Base-by-base conservation (phyloP, 192 early-diverging fungal species). In the Coemansia sp. region DNA sequence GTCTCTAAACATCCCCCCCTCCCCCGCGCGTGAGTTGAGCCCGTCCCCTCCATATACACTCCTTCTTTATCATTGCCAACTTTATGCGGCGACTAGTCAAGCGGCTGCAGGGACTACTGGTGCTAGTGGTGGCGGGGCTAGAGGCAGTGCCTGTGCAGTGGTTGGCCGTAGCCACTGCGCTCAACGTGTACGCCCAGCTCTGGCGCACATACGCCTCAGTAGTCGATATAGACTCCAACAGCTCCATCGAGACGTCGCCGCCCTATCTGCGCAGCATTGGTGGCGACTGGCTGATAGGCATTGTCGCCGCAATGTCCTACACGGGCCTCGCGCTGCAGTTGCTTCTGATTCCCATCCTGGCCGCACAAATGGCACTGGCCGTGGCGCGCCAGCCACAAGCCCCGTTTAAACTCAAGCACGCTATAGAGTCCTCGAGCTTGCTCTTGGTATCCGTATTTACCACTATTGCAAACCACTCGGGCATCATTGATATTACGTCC, bases 401-500 rank as follows among this genome's bases (percentile, higher is more conserved):
- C 6, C 36, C 47, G 24, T 7, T 42, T 17, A 8, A 17, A 19
- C 19, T 14, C 51, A 24, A 38, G 19, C 31, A 29, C 20, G 49
- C 29, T 9, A 65, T 68, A 9, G 46, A 35, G 25, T 32, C 37
- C 2, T 20, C 10, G n/a, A 29, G 49, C 14, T 20, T 56, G 19
- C 27, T 69, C 8, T 59, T 68, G 24, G 47, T 69, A 0, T 53
- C 66, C 8, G 36, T 66, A 58, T 38, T 67, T 27, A 58, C 65
- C 11, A 37, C 61, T 2, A 41, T 70, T 27, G 54, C 67, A 2
- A 73, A 73, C 31, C 54, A 60, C n/a, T 62, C 60, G 6, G 77
- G 77, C 14, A 40, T 70, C 17, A 37, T 79, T n/a, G 77, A 79
- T 39, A 63, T 79, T 0, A 70, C 64, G 1, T 20, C 53, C 0